phyloP scores from a whole-genome alignment of 2,329 filamentous ascomycete species.

The Aureobasidium namibiae region DNA sequence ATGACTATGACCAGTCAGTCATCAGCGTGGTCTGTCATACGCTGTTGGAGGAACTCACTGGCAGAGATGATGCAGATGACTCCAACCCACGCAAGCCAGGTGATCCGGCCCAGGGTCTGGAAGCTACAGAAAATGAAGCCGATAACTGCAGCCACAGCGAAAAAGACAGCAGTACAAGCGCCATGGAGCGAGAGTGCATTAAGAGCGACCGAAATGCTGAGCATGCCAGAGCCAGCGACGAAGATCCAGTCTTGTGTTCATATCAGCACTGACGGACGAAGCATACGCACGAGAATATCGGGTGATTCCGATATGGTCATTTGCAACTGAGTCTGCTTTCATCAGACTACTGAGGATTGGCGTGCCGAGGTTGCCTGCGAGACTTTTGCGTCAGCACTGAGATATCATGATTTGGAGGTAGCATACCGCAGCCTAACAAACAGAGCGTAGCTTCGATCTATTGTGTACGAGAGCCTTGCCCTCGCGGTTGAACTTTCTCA shows the following conservation, averaged over 20 bases:
- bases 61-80: constrained; percentile 20
- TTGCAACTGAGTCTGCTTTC: background rate
- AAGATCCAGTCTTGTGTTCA: constrained; percentile 19
- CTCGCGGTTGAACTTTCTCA: constrained; percentile 43
- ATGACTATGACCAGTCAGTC: background rate
- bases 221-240: constrained; percentile 30
- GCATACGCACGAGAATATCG: background rate
- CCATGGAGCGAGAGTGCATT: constrained; percentile 23
- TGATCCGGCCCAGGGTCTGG: constrained; percentile 27
- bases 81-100: constrained; percentile 30
- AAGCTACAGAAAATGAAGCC: constrained; percentile 30
- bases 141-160: constrained; percentile 34
- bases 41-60: constrained; percentile 7
- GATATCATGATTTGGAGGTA: background rate
- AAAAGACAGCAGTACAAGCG: constrained; percentile 34
- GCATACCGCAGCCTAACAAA: background rate
- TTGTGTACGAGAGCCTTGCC: constrained; percentile 39
- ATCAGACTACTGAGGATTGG: background rate
- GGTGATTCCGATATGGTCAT: background rate
- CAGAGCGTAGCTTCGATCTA: constrained; percentile 19
- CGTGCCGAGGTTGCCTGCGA: background rate
- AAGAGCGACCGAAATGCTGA: constrained; percentile 21
- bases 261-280: constrained; percentile 2
- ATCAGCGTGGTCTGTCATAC: too few relatives aligned
- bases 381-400: background rate